Percentiles rank a stretch among this genome's conserved stretches.
Evolutionary conservation across 2,329 filamentous ascomycete genomes (phyloP).

Genomic region (Penicillium sp.): DNA sequence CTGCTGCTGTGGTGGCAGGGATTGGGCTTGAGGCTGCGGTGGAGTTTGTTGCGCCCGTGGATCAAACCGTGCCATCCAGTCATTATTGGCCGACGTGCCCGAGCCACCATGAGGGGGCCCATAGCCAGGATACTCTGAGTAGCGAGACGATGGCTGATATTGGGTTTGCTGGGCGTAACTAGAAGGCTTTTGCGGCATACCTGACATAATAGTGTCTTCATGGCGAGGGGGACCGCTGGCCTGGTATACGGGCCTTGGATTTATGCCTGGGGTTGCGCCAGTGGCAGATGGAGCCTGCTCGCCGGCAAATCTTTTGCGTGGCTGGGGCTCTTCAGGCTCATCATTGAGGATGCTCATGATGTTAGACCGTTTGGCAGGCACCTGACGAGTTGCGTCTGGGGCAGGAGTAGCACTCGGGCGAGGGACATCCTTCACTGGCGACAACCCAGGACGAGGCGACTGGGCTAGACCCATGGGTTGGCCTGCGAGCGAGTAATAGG

Average conservation of each 20-base stretch:
- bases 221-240: constrained; percentile 23
- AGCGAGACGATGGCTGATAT: constrained; percentile 33
- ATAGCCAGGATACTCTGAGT: constrained; percentile 36
- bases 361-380: constrained; percentile 50
- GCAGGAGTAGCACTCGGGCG: constrained; percentile 34
- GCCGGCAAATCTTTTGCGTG: constrained; percentile 45
- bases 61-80: constrained; percentile 46
- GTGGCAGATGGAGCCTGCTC: constrained; percentile 32
- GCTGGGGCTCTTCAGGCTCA: constrained; percentile 48
- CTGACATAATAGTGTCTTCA: constrained; percentile 25
- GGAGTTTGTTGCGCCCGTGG: constrained; percentile 35
- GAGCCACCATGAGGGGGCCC: constrained; percentile 26
- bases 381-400: constrained; percentile 39
- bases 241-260: constrained; percentile 31
- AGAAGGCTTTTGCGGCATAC: constrained; percentile 27
- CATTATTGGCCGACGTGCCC: constrained; percentile 32
- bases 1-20: constrained; percentile 23
- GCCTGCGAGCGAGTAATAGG: constrained; percentile 31
- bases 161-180: constrained; percentile 28
- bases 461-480: constrained; percentile 30
- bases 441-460: constrained; percentile 29
- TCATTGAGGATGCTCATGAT: constrained; percentile 51
- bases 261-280: constrained; percentile 17
- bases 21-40: constrained; percentile 20
- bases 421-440: constrained; percentile 37